phyloP scores from a whole-genome alignment of 345 rosid species.

The Eucalyptus microcorys region DNA sequence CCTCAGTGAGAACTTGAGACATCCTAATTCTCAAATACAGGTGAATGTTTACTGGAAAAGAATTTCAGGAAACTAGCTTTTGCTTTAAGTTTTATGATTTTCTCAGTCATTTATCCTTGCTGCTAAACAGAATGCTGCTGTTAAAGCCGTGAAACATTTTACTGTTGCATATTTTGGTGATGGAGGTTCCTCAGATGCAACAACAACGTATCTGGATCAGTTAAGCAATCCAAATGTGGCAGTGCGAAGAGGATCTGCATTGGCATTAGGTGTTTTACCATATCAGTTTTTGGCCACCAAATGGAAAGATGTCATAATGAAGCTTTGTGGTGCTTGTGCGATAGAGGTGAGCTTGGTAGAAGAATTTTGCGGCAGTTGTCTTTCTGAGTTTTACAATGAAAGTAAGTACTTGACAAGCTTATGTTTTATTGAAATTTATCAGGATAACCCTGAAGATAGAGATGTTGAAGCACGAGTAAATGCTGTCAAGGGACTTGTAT shows the following conservation, averaged over 20 bases:
- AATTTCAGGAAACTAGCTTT: neutral
- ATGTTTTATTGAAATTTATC: conserved; percentile 2
- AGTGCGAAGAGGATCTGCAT: conserved; percentile 84
- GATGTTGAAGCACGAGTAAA: conserved; percentile 95
- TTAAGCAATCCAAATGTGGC: conserved; percentile 77
- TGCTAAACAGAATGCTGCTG: conserved; percentile 55
- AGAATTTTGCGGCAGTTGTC: neutral
- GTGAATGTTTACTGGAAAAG: conserved; percentile 18
- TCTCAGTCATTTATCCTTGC: neutral
- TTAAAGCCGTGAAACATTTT: conserved; percentile 61
- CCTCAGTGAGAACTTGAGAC: conserved; percentile 77
- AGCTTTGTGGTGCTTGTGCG: conserved; percentile 59
- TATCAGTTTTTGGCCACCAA: conserved; percentile 43
- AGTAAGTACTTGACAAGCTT: neutral
- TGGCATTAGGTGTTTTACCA: conserved; percentile 79
- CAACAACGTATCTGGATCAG: conserved; percentile 50
- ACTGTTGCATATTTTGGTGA: conserved; percentile 39
- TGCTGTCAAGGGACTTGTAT: conserved; percentile 83
- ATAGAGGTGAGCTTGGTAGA: conserved; percentile 52
- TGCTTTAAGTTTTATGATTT: neutral
- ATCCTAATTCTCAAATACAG: conserved; percentile 96
- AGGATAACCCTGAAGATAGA: conserved; percentile 84
- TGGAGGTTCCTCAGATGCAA: conserved; percentile 22
- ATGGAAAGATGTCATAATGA: conserved; percentile 58
- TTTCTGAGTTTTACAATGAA: neutral